phyloP scores from a whole-genome alignment of 2,329 filamentous ascomycete species.

The Fusarium ramigenum region DNA sequence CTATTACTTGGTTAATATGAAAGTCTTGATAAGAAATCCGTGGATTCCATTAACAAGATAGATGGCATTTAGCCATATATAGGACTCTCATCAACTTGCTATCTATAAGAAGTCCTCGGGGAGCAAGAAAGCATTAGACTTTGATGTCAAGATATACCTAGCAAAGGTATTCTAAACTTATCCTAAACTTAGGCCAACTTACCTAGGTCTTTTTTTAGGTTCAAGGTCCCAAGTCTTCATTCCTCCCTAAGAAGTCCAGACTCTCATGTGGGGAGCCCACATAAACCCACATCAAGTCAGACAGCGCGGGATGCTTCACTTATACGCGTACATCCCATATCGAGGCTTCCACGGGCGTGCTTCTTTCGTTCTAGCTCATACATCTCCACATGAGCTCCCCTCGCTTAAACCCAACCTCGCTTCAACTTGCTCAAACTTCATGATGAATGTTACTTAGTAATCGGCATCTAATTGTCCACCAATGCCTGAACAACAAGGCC shows the following conservation, averaged over 20 bases:
- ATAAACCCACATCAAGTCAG: neutral
- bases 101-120: neutral
- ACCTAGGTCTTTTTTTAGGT: neutral
- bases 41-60: accelerated
- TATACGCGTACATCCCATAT: neutral
- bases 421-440: neutral
- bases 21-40: accelerated
- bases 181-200: neutral
- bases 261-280: neutral
- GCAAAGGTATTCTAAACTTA: neutral
- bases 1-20: accelerated
- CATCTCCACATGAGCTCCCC: neutral
- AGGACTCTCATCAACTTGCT: accelerated
- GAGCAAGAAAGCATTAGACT: accelerated
- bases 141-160: accelerated
- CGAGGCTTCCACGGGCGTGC: neutral
- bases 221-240: neutral
- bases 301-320: neutral
- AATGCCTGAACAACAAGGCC: neutral
- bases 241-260: neutral
- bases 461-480: conserved; percentile 11
- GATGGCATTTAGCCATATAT: accelerated
- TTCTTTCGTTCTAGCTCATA: neutral
- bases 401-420: neutral
- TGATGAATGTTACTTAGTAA: neutral